Conservation (phyloP, 2,329 filamentous ascomycete genomes). For the Microdochium trichocladiopsis region DNA sequence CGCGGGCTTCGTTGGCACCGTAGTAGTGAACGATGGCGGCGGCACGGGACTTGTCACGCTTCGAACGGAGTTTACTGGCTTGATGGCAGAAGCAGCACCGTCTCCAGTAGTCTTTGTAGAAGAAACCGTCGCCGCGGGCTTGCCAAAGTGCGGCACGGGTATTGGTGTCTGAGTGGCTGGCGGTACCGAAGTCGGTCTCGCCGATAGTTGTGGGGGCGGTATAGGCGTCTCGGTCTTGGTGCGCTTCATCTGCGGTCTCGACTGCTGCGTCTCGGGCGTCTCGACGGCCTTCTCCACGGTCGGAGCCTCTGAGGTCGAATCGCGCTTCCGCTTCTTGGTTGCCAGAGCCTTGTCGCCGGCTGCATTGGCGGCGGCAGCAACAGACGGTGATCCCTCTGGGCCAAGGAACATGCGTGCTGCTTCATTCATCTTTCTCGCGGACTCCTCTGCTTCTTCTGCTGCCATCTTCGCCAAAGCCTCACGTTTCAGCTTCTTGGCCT, state of each 20-base stretch:
- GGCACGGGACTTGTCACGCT: constrained; percentile 8
- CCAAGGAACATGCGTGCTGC: constrained; percentile 35
- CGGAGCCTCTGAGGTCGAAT: constrained; percentile 23
- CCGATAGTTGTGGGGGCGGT: constrained; percentile 32
- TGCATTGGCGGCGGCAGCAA: constrained; percentile 14
- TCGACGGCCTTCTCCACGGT: constrained; percentile 20
- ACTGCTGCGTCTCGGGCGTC: constrained; percentile 12
- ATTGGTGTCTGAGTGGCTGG: constrained; percentile 22
- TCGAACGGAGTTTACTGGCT: constrained; percentile 1
- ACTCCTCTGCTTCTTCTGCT: constrained; percentile 55
- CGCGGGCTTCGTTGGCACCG: constrained; percentile 24
- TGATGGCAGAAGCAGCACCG: constrained; percentile 1
- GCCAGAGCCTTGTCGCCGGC: constrained; percentile 20
- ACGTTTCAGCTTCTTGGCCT: constrained; percentile 67
- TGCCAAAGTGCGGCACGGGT: constrained; percentile 20
- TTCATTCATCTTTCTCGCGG: constrained; percentile 44
- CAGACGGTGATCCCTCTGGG: constrained; percentile 24
- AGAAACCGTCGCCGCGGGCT: constrained; percentile 10
- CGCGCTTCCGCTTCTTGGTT: constrained; percentile 38
- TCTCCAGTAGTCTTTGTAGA: background rate
- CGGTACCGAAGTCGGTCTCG: constrained; percentile 21
- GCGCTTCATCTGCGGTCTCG: constrained; percentile 38
- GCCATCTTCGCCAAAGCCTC: constrained; percentile 56
- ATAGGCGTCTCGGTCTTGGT: constrained; percentile 52
- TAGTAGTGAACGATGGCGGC: constrained; percentile 25